These are phyloP conservation scores for Pyrrhoderma noxium DNA, from an alignment of 1,284 basidiomycete genomes.

Conservation along the genomic window DNA sequence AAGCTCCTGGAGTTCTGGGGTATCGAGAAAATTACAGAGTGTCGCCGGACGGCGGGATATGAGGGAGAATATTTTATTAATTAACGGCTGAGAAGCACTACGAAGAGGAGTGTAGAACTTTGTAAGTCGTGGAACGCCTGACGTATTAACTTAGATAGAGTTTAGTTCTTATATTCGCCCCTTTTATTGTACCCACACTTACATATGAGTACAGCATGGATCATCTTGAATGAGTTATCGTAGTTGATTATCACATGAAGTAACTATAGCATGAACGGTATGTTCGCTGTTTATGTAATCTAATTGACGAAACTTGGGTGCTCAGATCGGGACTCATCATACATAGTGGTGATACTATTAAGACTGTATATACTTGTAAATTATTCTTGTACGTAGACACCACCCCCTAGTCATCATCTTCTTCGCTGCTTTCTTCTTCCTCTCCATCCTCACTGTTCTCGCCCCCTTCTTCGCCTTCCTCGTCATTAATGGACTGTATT, in stretches of 20 bases:
- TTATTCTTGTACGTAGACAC: neutral
- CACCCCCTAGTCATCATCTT: too few relatives aligned
- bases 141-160: constrained; percentile 64
- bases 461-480: constrained; percentile 17
- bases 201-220: constrained; percentile 81
- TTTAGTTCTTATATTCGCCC: constrained; percentile 10
- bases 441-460: constrained; percentile 16
- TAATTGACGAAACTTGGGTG: too few relatives aligned
- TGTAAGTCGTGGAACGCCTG: constrained; percentile 84
- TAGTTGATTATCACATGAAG: neutral
- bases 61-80: constrained; percentile 81
- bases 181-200: constrained; percentile 22
- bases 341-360: neutral
- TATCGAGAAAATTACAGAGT: constrained; percentile 90
- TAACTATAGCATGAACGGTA: too few relatives aligned
- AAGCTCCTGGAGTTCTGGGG: constrained; percentile 79
- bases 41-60: constrained; percentile 69
- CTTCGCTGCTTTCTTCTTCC: too few relatives aligned
- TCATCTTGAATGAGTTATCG: constrained; percentile 46
- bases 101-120: constrained; percentile 93
- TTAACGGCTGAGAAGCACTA: constrained; percentile 59
- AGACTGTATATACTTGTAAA: neutral
- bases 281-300: too few relatives aligned
- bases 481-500: neutral
- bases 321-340: too few relatives aligned